Evolutionary conservation across 2,329 filamentous ascomycete genomes (phyloP).

Genomic region (Colletotrichum cordylinicola): DNA sequence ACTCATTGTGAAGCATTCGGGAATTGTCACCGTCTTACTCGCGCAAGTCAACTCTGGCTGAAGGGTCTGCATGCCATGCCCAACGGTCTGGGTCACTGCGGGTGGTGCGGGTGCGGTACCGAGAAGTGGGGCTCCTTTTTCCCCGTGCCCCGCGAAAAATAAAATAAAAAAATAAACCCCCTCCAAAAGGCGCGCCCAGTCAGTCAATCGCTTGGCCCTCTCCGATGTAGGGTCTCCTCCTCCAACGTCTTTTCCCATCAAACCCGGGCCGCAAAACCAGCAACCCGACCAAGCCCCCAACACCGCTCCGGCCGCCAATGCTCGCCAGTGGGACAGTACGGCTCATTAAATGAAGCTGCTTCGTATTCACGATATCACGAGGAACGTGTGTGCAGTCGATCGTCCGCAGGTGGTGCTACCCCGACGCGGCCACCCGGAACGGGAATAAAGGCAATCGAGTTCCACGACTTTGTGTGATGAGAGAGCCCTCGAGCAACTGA

Average conservation of each 20-base stretch:
- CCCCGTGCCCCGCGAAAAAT: background rate
- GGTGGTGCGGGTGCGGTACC: background rate
- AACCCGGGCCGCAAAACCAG: background rate
- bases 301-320: background rate
- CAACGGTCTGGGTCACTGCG: background rate
- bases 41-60: background rate
- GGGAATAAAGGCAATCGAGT: conserved; percentile 4
- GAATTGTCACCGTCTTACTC: background rate
- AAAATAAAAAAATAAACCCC: background rate
- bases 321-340: background rate
- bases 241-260: background rate
- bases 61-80: background rate
- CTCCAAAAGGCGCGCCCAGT: background rate
- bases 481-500: background rate
- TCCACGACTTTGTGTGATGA: background rate
- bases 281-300: too few species aligned
- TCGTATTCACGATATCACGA: conserved; percentile 5
- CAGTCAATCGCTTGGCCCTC: background rate
- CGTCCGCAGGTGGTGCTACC: conserved; percentile 2
- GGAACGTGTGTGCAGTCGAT: background rate
- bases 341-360: background rate
- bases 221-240: background rate
- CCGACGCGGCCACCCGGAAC: conserved; percentile 12
- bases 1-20: background rate
- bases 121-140: background rate